These are phyloP conservation scores for Cyclaneusma minus DNA, from an alignment of 2,329 filamentous ascomycete species.

Conservation along the genomic window DNA sequence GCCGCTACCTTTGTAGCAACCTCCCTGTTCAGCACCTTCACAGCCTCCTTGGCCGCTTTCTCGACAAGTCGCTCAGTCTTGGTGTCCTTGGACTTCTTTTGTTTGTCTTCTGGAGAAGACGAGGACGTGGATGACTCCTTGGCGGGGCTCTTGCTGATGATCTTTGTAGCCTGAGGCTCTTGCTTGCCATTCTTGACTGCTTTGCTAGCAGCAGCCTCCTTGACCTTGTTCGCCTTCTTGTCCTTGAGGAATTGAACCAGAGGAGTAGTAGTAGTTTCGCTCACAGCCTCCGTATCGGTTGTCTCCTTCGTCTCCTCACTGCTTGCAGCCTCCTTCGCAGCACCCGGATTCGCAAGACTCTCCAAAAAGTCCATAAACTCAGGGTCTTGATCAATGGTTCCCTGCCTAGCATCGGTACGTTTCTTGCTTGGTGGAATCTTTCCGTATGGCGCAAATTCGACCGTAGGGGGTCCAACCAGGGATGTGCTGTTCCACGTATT, in stretches of 20 bases:
- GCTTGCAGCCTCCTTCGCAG: conserved; percentile 29
- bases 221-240: conserved; percentile 66
- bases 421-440: conserved; percentile 63
- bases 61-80: conserved; percentile 45
- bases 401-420: conserved; percentile 70
- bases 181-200: conserved; percentile 32
- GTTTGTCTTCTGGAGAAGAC: conserved; percentile 26
- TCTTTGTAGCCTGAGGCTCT: conserved; percentile 12
- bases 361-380: conserved; percentile 93
- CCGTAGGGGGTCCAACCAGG: conserved; percentile 60
- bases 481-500: conserved; percentile 57
- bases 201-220: conserved; percentile 38
- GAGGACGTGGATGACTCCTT: conserved; percentile 11
- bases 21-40: conserved; percentile 49
- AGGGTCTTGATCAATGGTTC: conserved; percentile 89
- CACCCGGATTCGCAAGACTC: conserved; percentile 57
- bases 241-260: conserved; percentile 81
- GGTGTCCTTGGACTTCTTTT: conserved; percentile 43
- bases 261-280: conserved; percentile 58
- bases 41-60: conserved; percentile 44
- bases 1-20: conserved; percentile 31
- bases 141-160: conserved; percentile 5
- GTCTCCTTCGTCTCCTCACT: conserved; percentile 32
- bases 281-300: conserved; percentile 26
- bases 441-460: conserved; percentile 75